These are phyloP conservation scores for Penicillium sp. DNA, from an alignment of 2,329 filamentous ascomycete species.

Conservation along the genomic window DNA sequence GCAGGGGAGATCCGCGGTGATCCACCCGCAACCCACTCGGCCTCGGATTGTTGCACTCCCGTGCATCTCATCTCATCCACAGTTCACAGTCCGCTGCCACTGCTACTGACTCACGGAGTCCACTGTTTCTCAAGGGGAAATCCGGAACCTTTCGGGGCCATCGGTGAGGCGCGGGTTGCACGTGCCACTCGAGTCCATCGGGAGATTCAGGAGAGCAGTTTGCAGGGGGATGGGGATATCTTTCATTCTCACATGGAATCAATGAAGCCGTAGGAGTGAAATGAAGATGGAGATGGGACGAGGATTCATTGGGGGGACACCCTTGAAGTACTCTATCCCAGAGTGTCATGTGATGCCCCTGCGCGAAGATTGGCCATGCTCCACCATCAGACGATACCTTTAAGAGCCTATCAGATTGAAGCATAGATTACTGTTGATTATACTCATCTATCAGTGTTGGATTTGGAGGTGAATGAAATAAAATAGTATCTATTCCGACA, in stretches of 20 bases:
- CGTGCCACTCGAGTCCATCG: slow-evolving; percentile 18
- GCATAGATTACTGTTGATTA: background rate
- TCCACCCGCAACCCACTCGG: slow-evolving; percentile 18
- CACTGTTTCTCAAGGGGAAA: slow-evolving; percentile 25
- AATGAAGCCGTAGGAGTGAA: too few species aligned
- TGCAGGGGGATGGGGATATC: too few species aligned
- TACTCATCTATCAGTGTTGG: too few species aligned
- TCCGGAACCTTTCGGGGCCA: slow-evolving; percentile 23
- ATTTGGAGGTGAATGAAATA: too few species aligned
- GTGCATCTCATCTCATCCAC: slow-evolving; percentile 11
- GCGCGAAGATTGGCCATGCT: background rate
- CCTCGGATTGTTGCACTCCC: slow-evolving; percentile 14
- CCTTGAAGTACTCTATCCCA: background rate
- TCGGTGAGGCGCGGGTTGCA: slow-evolving; percentile 19
- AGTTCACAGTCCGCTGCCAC: too few species aligned
- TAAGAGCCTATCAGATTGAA: background rate
- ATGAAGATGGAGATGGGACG: background rate
- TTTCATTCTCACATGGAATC: slow-evolving; percentile 18
- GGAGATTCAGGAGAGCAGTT: slow-evolving; percentile 9
- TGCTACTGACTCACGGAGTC: too few species aligned
- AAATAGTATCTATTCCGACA: too few species aligned
- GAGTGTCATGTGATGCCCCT: background rate
- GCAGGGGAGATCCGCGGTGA: slow-evolving; percentile 7
- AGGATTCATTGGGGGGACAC: background rate
- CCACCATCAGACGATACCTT: background rate